These are phyloP conservation scores for Colletotrichum phormii DNA, from an alignment of 2,329 filamentous ascomycete species.

Conservation along the genomic window DNA sequence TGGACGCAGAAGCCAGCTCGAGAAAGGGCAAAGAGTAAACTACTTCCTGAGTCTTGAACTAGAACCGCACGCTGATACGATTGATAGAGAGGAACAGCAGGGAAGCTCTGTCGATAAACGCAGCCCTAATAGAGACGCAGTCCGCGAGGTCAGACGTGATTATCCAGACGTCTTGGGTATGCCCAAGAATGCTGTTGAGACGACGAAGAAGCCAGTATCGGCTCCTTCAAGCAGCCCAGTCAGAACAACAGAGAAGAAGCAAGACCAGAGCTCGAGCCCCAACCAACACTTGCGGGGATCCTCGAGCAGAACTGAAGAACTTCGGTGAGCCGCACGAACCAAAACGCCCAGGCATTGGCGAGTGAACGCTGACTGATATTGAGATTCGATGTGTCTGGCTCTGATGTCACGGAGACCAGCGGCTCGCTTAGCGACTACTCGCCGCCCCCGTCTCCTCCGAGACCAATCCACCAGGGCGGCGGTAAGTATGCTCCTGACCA, in stretches of 20 bases:
- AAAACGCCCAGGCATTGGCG: neutral
- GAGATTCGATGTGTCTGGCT: neutral
- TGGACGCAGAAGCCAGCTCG: conserved; percentile 7
- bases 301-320: neutral
- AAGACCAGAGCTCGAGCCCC: neutral
- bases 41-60: neutral
- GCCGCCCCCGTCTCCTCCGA: conserved; percentile 29
- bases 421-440: neutral
- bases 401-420: neutral
- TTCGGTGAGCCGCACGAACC: neutral
- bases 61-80: neutral
- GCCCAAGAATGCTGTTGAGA: neutral
- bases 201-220: neutral
- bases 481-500: conserved; percentile 26
- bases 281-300: neutral
- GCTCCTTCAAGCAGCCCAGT: neutral
- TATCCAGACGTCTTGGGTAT: neutral
- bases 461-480: conserved; percentile 33
- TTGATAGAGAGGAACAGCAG: neutral
- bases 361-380: neutral
- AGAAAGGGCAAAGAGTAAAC: neutral
- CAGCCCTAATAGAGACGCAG: neutral
- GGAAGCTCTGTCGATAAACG: neutral
- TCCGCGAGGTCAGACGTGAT: neutral
- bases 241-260: neutral